These are phyloP conservation scores for Acanthamoeba castellanii DNA, from an alignment of 208 protist species.

Conservation along the genomic window DNA sequence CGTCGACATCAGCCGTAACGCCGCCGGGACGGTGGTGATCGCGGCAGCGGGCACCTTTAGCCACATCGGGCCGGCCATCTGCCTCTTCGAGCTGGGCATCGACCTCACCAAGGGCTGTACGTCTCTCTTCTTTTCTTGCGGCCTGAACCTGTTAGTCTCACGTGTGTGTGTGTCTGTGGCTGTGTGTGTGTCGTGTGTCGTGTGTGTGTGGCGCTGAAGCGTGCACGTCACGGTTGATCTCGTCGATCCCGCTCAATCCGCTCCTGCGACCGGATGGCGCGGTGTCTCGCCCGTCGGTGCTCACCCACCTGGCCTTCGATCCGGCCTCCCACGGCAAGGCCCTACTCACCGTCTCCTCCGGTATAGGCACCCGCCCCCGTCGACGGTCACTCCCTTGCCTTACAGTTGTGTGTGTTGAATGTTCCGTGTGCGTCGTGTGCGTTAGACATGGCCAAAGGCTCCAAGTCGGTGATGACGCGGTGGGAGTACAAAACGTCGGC, in stretches of 20 bases:
- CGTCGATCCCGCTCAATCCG: background rate
- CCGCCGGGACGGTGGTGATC: background rate
- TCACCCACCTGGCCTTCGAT: background rate
- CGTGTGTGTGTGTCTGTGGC: background rate
- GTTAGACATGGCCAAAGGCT: background rate
- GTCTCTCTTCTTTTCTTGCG: no score
- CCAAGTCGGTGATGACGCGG: background rate
- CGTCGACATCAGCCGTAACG: background rate
- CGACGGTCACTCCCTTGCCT: background rate
- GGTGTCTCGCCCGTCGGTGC: background rate
- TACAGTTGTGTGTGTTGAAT: no score
- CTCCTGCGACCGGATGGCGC: background rate
- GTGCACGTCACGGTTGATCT: background rate
- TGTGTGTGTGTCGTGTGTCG: background rate
- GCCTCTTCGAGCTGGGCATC: slow-evolving; percentile 14
- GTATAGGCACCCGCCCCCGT: background rate
- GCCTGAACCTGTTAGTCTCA: no score
- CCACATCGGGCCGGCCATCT: background rate
- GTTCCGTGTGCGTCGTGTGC: no score
- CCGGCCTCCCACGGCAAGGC: background rate
- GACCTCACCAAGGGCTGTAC: background rate
- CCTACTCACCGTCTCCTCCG: background rate
- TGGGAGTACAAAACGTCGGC: slow-evolving; percentile 7
- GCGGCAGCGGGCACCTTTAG: background rate
- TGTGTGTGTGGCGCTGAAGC: background rate